phyloP scores from a whole-genome alignment of 306 rosid species.

The Prinsepia uniflora region DNA sequence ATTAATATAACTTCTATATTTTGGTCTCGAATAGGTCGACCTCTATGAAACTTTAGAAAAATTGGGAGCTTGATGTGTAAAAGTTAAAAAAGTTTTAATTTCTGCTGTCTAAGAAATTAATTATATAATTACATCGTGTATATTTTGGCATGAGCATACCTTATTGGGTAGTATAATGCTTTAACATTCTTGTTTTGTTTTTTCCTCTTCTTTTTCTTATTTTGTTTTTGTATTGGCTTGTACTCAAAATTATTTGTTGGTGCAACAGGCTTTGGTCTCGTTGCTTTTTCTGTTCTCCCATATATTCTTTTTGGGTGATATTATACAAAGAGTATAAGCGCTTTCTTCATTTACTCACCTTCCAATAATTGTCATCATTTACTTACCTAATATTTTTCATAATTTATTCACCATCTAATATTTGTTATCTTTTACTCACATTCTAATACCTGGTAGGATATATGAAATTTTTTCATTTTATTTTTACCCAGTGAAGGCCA shows the following conservation, averaged over 20 bases:
- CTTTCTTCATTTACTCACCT: background rate
- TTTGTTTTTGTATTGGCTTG: background rate
- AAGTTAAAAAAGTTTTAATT: background rate
- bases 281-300: background rate
- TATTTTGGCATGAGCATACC: background rate
- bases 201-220: background rate
- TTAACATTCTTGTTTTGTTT: background rate
- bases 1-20: background rate
- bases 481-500: conserved; percentile 7
- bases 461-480: background rate
- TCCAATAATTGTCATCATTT: background rate
- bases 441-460: background rate
- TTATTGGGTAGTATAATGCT: background rate
- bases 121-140: background rate
- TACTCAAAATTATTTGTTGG: conserved; percentile 1
- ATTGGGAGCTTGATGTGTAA: conserved; percentile 3
- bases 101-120: background rate
- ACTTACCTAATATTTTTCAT: background rate
- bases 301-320: background rate
- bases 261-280: background rate
- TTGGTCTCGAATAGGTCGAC: background rate
- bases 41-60: background rate
- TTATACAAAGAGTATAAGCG: background rate
- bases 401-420: background rate
- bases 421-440: too few species aligned